These are phyloP conservation scores for Rosa lucieae DNA, from an alignment of 306 rosid genomes.

Conservation along the genomic window DNA sequence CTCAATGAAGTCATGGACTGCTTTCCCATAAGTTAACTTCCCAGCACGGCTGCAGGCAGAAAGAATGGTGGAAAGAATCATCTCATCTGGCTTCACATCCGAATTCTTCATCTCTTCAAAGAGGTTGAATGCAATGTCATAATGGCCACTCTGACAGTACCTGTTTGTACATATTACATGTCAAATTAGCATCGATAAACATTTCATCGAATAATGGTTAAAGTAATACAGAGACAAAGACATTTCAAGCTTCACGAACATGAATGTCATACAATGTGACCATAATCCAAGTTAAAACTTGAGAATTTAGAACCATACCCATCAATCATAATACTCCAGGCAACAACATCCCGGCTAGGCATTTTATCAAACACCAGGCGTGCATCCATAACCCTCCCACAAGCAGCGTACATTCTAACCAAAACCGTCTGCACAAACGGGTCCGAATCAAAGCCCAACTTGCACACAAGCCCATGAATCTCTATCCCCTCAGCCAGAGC, in stretches of 20 bases:
- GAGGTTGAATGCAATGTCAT: slow-evolving; percentile 51
- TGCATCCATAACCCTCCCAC: slow-evolving; percentile 63
- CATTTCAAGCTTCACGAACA: too few relatives aligned
- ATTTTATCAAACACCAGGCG: slow-evolving; percentile 76
- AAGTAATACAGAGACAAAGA: too few relatives aligned
- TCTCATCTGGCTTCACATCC: slow-evolving; percentile 49
- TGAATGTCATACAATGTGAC: too few relatives aligned
- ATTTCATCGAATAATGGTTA: too few relatives aligned
- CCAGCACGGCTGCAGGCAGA: slow-evolving; percentile 66
- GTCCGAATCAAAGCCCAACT: slow-evolving; percentile 66
- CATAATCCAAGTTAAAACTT: neutral
- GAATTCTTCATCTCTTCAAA: slow-evolving; percentile 74
- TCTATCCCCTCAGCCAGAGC: slow-evolving; percentile 56
- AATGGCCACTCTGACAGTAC: slow-evolving; percentile 63
- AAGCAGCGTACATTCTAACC: slow-evolving; percentile 59
- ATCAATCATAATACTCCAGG: slow-evolving; percentile 82
- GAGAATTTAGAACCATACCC: slow-evolving; percentile 45
- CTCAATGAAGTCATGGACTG: slow-evolving; percentile 42
- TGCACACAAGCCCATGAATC: slow-evolving; percentile 65
- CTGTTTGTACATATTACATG: slow-evolving; percentile 37
- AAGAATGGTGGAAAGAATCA: slow-evolving; percentile 61
- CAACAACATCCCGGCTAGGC: slow-evolving; percentile 66
- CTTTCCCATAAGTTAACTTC: slow-evolving; percentile 40
- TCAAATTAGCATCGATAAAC: neutral
- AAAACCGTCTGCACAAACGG: slow-evolving; percentile 73